A percentile compares a stretch with the other conserved stretches of the same genome.
Conservation (phyloP, 2,329 filamentous ascomycete genomes). For the Colletotrichum plurivorum region DNA sequence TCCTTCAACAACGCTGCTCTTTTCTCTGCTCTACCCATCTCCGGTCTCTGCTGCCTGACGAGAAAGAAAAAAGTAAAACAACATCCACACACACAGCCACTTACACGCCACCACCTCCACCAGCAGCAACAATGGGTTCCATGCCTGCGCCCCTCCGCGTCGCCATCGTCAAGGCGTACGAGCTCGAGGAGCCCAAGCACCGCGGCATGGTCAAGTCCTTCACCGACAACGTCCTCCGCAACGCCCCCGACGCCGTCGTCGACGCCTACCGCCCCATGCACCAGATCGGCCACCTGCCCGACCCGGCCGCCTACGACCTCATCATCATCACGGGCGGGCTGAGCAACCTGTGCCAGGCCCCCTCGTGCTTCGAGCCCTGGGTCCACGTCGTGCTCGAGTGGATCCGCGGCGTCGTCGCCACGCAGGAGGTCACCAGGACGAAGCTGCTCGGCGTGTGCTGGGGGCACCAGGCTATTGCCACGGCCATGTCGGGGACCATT, state of each 20-base stretch:
- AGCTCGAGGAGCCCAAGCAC: conserved; percentile 36
- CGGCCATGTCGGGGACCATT: conserved; percentile 17
- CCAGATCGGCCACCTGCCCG: conserved; percentile 16
- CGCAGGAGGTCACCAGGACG: conserved; percentile 25
- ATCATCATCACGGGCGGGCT: conserved; percentile 34
- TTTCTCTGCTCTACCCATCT: neutral
- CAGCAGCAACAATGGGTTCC: conserved; percentile 17
- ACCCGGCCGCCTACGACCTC: conserved; percentile 27
- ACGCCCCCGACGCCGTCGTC: conserved; percentile 27
- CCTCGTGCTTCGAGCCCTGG: conserved; percentile 29
- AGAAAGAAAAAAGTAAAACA: neutral
- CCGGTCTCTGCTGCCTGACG: too few relatives aligned
- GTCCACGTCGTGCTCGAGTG: conserved; percentile 28
- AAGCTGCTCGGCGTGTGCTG: conserved; percentile 33
- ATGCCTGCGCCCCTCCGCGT: conserved; percentile 29
- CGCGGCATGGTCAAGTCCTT: conserved; percentile 34
- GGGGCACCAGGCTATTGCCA: conserved; percentile 35
- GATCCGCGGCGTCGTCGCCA: conserved; percentile 27
- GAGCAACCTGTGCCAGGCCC: conserved; percentile 32
- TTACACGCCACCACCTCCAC: too few relatives aligned
- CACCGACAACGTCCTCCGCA: conserved; percentile 20
- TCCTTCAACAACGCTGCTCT: neutral
- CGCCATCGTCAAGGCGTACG: conserved; percentile 36
- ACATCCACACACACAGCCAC: neutral
- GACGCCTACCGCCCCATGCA: conserved; percentile 28